Base-by-base conservation (phyloP, 192 early-diverging fungal genomes). In the Polychytrium aggregatum region DNA sequence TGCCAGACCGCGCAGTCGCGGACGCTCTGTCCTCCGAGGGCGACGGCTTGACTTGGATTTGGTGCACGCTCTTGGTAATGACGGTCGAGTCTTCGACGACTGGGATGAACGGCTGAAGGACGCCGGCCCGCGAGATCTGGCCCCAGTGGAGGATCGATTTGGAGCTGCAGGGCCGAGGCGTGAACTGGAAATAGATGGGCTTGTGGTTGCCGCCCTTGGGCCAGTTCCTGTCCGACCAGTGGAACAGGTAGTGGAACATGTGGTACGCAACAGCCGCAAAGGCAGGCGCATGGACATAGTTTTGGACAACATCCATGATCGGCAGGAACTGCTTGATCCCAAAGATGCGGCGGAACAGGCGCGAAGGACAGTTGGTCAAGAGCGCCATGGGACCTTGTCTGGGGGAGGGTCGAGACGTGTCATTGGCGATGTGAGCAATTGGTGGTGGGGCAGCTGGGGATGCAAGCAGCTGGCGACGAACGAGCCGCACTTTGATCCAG, bases 161-260 rank as follows among this genome's bases (percentile, higher is more conserved):
- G 1, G 52, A 27, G 30, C 37, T 34, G 18, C 56, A 56, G 3
- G 63, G 63, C 0, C 72, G 54, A 7, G 72, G 72, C n/a, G 72
- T 75, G 56, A 75, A 75, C 55, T 64, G 71, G 46, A 74, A 74
- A 49, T 69, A 74, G 29, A 56, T 57, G 7, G 39, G 21, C 42
- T 74, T 74, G 44, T 70, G 35, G 7, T 44, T 53, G 1, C 31
- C 20, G 10, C 68, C 31, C n/a, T n/a, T n/a, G n/a, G n/a, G n/a
- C 71, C 71, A 74, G 41, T 74, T 62, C 18, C 42, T 47, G 42
- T 74, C 61, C 13, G 30, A 20, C 72, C 72, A 75, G 27, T 47
- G 44, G 41, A 75, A 75, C 11, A 75, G 50, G 37, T 67, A 75
- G 10, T 65, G 55, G 39, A 74, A 75, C 55, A 75, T 61, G 40